Conservation (phyloP, 116 monocot genomes). For the Trichopus zeylanicus region DNA sequence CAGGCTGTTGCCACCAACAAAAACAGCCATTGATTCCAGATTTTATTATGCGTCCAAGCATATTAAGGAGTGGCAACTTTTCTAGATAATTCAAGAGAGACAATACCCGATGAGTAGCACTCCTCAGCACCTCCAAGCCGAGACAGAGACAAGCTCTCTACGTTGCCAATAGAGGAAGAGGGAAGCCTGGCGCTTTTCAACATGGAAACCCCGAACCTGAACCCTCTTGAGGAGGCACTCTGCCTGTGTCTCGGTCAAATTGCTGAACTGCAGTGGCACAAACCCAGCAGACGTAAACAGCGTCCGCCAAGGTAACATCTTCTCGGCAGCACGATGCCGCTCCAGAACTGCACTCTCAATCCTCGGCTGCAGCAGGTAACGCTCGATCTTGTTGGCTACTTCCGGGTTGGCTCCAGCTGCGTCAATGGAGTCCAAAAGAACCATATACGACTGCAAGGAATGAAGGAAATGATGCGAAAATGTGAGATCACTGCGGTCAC, state of each 20-base stretch:
- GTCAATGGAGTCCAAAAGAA: constrained; percentile 81
- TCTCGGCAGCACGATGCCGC: constrained; percentile 29
- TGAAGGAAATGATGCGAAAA: constrained; percentile 66
- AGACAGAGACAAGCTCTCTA: constrained; percentile 68
- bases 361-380: constrained; percentile 59
- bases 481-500: constrained; percentile 58
- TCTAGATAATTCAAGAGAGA: background rate
- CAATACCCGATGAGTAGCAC: constrained; percentile 3
- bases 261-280: constrained; percentile 57
- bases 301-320: constrained; percentile 39
- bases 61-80: background rate
- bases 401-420: constrained; percentile 47
- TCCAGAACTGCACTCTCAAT: constrained; percentile 41
- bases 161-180: constrained; percentile 84
- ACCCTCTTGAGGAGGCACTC: constrained; percentile 73
- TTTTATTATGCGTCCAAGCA: background rate
- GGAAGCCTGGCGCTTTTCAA: constrained; percentile 63
- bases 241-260: constrained; percentile 81
- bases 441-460: constrained; percentile 45
- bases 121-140: constrained; percentile 81
- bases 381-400: constrained; percentile 54
- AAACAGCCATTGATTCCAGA: constrained; percentile 4
- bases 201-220: constrained; percentile 75
- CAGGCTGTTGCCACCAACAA: constrained; percentile 5
- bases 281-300: constrained; percentile 59